These are phyloP conservation scores for Ambrosia hybrid DNA, from an alignment of 140 eudicot genomes.

Conservation along the genomic window DNA sequence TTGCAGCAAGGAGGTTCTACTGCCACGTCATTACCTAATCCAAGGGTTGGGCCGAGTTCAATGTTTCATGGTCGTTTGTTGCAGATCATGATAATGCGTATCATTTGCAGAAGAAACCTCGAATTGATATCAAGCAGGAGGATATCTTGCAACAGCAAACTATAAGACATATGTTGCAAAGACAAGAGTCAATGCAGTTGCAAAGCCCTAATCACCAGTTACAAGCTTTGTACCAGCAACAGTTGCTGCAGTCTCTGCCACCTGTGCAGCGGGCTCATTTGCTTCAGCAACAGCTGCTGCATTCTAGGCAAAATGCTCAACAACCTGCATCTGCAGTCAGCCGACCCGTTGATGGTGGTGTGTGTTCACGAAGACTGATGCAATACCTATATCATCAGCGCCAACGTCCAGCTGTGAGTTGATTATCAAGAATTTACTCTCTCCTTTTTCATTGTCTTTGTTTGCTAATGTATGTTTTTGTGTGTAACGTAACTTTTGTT, in stretches of 20 bases:
- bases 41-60: conserved; percentile 50
- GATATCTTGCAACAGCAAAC: conserved; percentile 70
- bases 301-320: conserved; percentile 53
- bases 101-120: conserved; percentile 73
- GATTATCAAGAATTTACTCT: not conserved
- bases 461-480: not conserved
- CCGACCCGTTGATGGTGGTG: conserved; percentile 69
- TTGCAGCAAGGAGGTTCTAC: conserved; percentile 68
- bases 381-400: conserved; percentile 81
- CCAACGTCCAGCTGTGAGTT: conserved; percentile 76
- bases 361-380: conserved; percentile 72
- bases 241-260: conserved; percentile 65
- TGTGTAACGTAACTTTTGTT: not conserved
- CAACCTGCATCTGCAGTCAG: conserved; percentile 56
- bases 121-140: conserved; percentile 74
- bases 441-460: not conserved
- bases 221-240: conserved; percentile 71
- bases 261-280: conserved; percentile 71
- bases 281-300: conserved; percentile 65
- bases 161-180: conserved; percentile 65
- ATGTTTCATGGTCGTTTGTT: conserved; percentile 49
- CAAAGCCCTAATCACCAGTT: conserved; percentile 59
- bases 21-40: conserved; percentile 65
- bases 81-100: conserved; percentile 55
- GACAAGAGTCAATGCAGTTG: conserved; percentile 66